Evolutionary conservation across 495 filamentous ascomycete species (phyloP).

Genomic region (Trichoderma gamsii): DNA sequence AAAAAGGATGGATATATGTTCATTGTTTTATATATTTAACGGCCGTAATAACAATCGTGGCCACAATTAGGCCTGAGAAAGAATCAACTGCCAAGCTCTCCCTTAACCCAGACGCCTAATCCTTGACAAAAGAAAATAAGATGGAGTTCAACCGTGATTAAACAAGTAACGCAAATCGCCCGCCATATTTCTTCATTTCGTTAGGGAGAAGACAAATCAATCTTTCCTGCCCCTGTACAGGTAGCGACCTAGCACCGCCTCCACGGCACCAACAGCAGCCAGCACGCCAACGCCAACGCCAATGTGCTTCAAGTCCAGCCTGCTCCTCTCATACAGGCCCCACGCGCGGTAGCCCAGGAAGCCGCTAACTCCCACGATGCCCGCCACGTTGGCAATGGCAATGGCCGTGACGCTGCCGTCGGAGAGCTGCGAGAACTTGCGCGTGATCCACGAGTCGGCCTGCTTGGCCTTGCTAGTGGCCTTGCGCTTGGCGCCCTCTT

Average conservation of each 20-base stretch:
- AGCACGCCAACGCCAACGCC: constrained; percentile 56
- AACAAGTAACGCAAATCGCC: not conserved
- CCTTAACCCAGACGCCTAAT: constrained; percentile 4
- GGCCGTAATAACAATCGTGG: not conserved
- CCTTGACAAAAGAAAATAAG: not conserved
- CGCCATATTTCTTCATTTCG: not conserved
- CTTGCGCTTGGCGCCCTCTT: constrained; percentile 45
- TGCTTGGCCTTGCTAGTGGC: constrained; percentile 31
- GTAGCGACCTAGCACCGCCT: constrained; percentile 38
- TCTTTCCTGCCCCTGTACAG: constrained; percentile 16
- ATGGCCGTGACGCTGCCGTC: constrained; percentile 32
- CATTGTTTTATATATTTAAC: not conserved
- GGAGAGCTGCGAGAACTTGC: constrained; percentile 30
- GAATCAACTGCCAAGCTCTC: not conserved
- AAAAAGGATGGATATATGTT: not conserved
- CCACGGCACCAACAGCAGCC: constrained; percentile 34
- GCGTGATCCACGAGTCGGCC: constrained; percentile 35
- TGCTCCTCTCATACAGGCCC: constrained; percentile 53
- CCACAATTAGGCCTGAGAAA: not conserved
- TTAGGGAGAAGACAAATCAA: not conserved
- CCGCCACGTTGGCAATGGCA: constrained; percentile 33
- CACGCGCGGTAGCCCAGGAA: constrained; percentile 43
- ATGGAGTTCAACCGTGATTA: not conserved
- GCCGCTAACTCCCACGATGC: constrained; percentile 39
- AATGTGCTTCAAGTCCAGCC: constrained; percentile 63